These are phyloP conservation scores for Xylaria sp. DNA, from an alignment of 2,329 filamentous ascomycete species.

Conservation along the genomic window DNA sequence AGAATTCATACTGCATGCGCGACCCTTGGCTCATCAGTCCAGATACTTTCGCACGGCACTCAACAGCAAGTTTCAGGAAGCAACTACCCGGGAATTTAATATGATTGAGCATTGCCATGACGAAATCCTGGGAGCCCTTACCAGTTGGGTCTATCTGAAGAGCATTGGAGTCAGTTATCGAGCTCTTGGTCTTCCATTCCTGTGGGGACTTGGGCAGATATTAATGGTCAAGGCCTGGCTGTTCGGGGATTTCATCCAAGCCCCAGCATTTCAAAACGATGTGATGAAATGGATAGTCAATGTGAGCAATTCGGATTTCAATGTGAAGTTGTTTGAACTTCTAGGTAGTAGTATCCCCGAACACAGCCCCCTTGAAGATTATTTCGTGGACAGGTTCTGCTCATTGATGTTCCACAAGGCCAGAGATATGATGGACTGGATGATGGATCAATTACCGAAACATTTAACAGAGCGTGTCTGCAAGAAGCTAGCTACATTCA, in stretches of 20 bases:
- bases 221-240: neutral
- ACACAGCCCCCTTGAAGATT: neutral
- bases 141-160: neutral
- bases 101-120: neutral
- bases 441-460: neutral
- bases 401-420: neutral
- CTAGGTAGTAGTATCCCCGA: neutral
- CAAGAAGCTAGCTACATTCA: neutral
- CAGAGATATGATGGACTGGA: neutral
- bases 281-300: neutral
- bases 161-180: neutral
- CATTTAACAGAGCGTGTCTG: neutral
- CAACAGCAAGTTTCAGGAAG: neutral
- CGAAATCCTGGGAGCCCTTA: neutral
- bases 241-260: conserved; percentile 7
- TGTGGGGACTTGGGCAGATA: neutral
- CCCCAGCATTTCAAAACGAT: conserved; percentile 30
- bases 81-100: neutral
- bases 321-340: neutral
- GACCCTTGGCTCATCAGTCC: conserved; percentile 6
- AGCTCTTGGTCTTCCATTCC: neutral
- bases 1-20: neutral
- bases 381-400: neutral
- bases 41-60: conserved; percentile 7
- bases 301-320: neutral